Base-by-base conservation (phyloP, 208 protist species). In the Trichomonas tenax region DNA sequence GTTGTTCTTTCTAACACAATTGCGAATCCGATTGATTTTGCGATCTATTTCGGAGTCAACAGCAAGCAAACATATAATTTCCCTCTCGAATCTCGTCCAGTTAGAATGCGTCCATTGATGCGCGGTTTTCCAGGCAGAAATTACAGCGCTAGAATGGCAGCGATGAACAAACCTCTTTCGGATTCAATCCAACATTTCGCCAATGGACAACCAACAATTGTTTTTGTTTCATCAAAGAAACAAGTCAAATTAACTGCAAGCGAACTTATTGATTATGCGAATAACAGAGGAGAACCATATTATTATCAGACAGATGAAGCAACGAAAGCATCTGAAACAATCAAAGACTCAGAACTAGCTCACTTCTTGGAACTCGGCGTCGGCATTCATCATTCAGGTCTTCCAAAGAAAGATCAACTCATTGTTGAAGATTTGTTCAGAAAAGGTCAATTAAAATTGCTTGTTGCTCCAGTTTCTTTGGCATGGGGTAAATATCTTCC, bases 401-500 rank as follows among this genome's bases (percentile, higher is more conserved):
- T 99, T 17, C 82, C 95, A 96, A 96, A 98, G 41, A 88, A 96
- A 10, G 98, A 98, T 96, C 63, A 97, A 58, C 38, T 97, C 0
- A 96, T 99, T 11, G 98, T 99, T 41, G 93, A 96, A 82, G 34
- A 82, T 9, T 96, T 96, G 15, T 96, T 96, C 26, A 36, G 3
- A 15, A 36, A 82, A 46, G 51, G 51, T 31, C 11, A 82, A 17
- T 48, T 96, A 8, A 93, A 86, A 23, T 96, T 98, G 44, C 97
- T 99, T 82, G 97, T 98, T 89, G 99, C 98, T 97, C 99, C 99
- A 40, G 99, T 99, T 48, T 99, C 99, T 23, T 98, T 99, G 34
- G 99, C 99, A 45, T 99, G 99, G 99, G 99, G 99, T 96, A 98
- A 99, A n/a, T 99, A 99, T 98, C 98, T 99, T 51, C 99, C 99